phyloP scores from a whole-genome alignment of 2,329 filamentous ascomycete species.

The Catunica adiposa region DNA sequence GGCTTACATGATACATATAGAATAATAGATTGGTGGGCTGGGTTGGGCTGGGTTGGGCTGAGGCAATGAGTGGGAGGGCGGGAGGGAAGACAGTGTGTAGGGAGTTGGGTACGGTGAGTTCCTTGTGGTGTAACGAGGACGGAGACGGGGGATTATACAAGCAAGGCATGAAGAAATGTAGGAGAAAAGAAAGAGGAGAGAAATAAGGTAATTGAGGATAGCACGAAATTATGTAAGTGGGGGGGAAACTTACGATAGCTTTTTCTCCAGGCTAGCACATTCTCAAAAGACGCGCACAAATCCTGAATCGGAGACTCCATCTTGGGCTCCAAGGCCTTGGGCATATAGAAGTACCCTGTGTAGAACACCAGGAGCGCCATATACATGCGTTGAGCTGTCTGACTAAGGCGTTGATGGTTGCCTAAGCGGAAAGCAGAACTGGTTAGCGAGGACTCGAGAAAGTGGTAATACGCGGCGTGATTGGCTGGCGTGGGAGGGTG shows the following conservation, averaged over 20 bases:
- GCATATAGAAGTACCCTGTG: conserved; percentile 16
- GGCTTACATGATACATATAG: background rate
- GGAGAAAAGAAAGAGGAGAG: background rate
- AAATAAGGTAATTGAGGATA: background rate
- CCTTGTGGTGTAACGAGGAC: background rate
- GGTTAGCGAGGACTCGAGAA: background rate
- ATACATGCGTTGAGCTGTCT: conserved; percentile 13
- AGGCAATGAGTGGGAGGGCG: background rate
- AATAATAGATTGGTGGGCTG: background rate
- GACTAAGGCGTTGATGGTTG: background rate
- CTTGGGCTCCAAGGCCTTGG: conserved; percentile 14
- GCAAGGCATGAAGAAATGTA: no score
- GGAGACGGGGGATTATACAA: no score
- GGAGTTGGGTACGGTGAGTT: background rate
- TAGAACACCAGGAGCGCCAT: conserved; percentile 17
- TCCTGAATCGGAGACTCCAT: conserved; percentile 6
- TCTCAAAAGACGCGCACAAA: background rate
- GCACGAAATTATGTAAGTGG: no score
- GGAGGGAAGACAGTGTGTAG: background rate
- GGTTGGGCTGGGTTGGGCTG: background rate
- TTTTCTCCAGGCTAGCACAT: conserved; percentile 2
- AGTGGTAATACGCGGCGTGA: background rate
- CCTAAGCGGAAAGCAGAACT: background rate
- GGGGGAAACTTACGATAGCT: conserved; percentile 4
- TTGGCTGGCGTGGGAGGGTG: no score